phyloP scores from a whole-genome alignment of 208 protist genomes.

The Trypanosoma grayi region DNA sequence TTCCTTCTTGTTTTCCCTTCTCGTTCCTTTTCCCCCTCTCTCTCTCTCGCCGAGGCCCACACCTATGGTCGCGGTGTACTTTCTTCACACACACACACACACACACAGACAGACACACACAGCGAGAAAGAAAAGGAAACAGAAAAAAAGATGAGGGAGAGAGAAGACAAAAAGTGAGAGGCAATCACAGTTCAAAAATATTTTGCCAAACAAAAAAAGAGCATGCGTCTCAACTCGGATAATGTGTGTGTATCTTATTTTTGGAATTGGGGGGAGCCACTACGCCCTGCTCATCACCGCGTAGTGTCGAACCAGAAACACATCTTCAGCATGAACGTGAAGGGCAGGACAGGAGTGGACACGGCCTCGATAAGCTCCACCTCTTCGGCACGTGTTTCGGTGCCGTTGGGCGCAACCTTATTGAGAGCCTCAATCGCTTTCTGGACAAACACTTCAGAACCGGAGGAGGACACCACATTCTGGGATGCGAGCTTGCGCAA shows the following conservation, averaged over 20 bases:
- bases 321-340: slow-evolving; percentile 90
- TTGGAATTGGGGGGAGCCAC: too few relatives aligned
- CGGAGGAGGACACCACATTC: not conserved
- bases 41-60: too few relatives aligned
- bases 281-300: not conserved
- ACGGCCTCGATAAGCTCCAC: slow-evolving; percentile 29
- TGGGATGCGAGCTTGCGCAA: slow-evolving; percentile 8
- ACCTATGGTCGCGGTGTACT: too few relatives aligned
- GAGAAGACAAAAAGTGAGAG: not conserved
- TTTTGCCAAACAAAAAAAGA: slow-evolving; percentile 4
- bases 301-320: slow-evolving; percentile 77
- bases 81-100: not conserved
- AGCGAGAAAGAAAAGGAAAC: not conserved
- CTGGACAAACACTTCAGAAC: slow-evolving; percentile 35
- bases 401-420: slow-evolving; percentile 21
- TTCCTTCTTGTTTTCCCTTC: too few relatives aligned
- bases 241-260: too few relatives aligned
- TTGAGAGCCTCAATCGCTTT: slow-evolving; percentile 54
- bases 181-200: too few relatives aligned
- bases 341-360: slow-evolving; percentile 70
- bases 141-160: not conserved
- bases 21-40: too few relatives aligned
- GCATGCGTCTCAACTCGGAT: too few relatives aligned
- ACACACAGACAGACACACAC: not conserved
- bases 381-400: slow-evolving; percentile 26